Conservation (phyloP, 208 protist species). For the Naegleria gruberi region DNA sequence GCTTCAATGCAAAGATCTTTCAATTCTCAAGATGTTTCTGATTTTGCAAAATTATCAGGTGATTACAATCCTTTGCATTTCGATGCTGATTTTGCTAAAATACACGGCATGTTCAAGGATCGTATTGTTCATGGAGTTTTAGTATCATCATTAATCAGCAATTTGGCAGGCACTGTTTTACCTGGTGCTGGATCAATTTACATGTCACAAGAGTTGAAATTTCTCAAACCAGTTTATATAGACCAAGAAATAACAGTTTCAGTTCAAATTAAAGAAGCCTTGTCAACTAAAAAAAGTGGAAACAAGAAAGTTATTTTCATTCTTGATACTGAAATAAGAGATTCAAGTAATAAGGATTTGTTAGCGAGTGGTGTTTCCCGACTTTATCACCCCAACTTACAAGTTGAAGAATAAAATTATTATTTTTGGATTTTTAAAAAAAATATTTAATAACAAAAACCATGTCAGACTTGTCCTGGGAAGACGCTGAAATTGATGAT, state of each 20-base stretch:
- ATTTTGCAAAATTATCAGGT: neutral
- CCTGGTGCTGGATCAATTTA: conserved; percentile 71
- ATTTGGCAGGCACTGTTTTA: conserved; percentile 62
- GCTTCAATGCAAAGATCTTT: neutral
- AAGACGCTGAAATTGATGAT: neutral
- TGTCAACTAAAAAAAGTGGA: neutral
- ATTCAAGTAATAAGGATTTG: neutral
- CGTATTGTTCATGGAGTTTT: conserved; percentile 68
- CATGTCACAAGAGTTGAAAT: conserved; percentile 64
- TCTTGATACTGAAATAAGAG: neutral
- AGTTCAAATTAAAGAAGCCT: conserved; percentile 49
- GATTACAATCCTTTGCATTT: conserved; percentile 13
- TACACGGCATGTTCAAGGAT: conserved; percentile 57
- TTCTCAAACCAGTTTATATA: conserved; percentile 60
- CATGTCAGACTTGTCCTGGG: too few species aligned
- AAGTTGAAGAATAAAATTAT: neutral
- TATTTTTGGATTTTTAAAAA: too few species aligned
- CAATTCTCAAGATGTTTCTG: neutral
- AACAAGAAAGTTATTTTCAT: neutral
- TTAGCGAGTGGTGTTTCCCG: neutral
- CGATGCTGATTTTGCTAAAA: neutral
- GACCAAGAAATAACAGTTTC: conserved; percentile 62
- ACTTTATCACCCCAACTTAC: neutral
- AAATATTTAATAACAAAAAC: too few species aligned
- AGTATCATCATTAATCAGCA: conserved; percentile 68